Base-by-base conservation (phyloP, 2,329 filamentous ascomycete species). In the Clathrospora elynae region DNA sequence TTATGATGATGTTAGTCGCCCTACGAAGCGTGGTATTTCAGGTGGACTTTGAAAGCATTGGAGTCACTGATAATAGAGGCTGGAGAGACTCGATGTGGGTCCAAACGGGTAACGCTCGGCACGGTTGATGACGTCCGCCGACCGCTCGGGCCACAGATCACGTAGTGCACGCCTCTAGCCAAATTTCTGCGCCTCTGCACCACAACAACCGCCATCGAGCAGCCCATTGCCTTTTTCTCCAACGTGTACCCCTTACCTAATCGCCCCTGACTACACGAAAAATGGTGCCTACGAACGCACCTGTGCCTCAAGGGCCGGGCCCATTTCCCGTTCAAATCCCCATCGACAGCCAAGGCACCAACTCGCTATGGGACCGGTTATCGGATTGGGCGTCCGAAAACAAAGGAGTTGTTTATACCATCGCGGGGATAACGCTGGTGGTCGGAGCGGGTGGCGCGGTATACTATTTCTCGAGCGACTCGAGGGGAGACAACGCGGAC, bases 301-400 rank as follows among this genome's bases (percentile, higher is more conserved):
- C 58, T 14, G 59, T 55, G 45, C 61, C 64, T 26, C 63, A 61
- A 48, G 48, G 49, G 37, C 67, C 66, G n/a, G 63, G 63, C 23
- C 65, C 63, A 6, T 63, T 68, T 52, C 66, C 66, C 49, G 63
- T 70, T 34, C 54, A 56, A 33, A 60, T 67, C 40, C 58, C 78
- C 24, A 25, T 35, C 25, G 67, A 46, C 43, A 73, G n/a, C 31
- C 61, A 73, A 31, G 72, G 73, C 45, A 80, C 86, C 49, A 82
- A 85, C 46, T 86, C 88, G 32, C 75, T 93, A 42, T 96, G 90
- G 90, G 89, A 96, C 72, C 86, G 91, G 64, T 78, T 96, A 73
- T 87, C 90, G 56, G 85, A 78, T 66, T 99, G 93, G 92, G 90
- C 88, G 10, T 88, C 90, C 2, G 92, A 97, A 71, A 91, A 99